A percentile compares a stretch with the other conserved stretches of the same genome.
These are phyloP conservation scores for Phyllachora maydis DNA, from an alignment of 2,329 filamentous ascomycete species.

Conservation along the genomic window DNA sequence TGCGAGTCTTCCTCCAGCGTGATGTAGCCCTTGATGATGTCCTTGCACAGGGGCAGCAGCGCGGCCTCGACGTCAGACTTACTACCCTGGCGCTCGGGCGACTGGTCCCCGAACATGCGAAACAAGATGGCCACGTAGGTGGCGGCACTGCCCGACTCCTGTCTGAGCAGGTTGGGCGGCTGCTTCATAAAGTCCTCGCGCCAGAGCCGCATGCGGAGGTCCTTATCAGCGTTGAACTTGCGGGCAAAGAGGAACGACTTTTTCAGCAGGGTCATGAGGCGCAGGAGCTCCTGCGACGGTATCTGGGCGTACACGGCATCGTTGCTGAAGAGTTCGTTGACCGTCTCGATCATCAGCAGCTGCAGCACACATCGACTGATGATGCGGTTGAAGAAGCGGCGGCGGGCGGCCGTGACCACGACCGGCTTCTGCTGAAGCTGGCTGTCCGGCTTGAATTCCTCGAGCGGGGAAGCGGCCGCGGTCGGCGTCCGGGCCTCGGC, in stretches of 20 bases:
- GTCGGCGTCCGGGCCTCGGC: constrained; percentile 4
- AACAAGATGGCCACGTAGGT: constrained; percentile 94
- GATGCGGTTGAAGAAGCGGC: constrained; percentile 96
- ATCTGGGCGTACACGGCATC: constrained; percentile 88
- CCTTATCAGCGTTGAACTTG: constrained; percentile 94
- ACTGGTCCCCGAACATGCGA: constrained; percentile 87
- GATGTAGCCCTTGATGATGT: constrained; percentile 77
- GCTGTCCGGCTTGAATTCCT: constrained; percentile 70
- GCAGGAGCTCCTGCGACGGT: constrained; percentile 70
- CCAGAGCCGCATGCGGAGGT: constrained; percentile 85
- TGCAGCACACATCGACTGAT: constrained; percentile 97
- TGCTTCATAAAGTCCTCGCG: constrained; percentile 99
- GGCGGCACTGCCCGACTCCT: constrained; percentile 79
- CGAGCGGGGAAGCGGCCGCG: constrained; percentile 23
- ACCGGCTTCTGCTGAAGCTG: constrained; percentile 72
- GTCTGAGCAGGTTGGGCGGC: constrained; percentile 90
- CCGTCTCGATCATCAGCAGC: constrained; percentile 97
- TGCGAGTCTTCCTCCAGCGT: constrained; percentile 87
- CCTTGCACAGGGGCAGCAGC: constrained; percentile 81
- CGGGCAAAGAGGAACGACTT: constrained; percentile 94
- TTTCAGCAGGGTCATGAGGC: constrained; percentile 85
- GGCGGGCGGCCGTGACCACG: constrained; percentile 77
- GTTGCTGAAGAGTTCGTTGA: constrained; percentile 96
- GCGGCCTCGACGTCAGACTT: constrained; percentile 75
- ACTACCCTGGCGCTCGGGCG: constrained; percentile 60